phyloP scores from a whole-genome alignment of 1,284 basidiomycete genomes.

The Filobasidium uniguttulatum region DNA sequence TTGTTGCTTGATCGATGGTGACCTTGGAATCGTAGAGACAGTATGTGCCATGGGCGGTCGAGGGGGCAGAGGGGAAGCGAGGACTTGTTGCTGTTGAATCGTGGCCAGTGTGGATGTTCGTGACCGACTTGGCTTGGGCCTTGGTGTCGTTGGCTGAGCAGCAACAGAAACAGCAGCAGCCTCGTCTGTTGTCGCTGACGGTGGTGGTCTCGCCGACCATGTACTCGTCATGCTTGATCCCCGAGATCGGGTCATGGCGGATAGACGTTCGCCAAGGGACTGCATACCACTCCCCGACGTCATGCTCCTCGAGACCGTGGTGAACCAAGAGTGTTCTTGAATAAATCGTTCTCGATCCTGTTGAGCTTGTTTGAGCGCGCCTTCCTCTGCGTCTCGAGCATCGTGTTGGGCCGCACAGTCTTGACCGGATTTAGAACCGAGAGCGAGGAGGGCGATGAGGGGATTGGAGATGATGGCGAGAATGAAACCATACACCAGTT shows the following conservation, averaged over 20 bases:
- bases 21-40: no score
- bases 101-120: no score
- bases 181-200: no score
- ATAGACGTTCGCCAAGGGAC: conserved; percentile 21
- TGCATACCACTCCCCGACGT: not conserved
- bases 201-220: no score
- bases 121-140: no score
- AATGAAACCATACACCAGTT: conserved; percentile 32
- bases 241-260: conserved; percentile 18
- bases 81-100: no score
- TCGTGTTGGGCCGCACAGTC: conserved; percentile 28
- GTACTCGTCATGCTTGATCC: no score
- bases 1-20: no score
- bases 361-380: conserved; percentile 13
- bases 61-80: no score
- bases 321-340: conserved; percentile 1
- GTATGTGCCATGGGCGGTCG: no score
- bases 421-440: conserved; percentile 35
- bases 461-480: conserved; percentile 37
- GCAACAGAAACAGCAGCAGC: no score
- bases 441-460: conserved; percentile 32
- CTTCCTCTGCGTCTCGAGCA: conserved; percentile 8
- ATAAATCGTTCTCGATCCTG: conserved; percentile 16
- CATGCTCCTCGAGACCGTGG: not conserved
- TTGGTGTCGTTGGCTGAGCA: no score